Conservation (phyloP, 1,284 basidiomycete genomes). For the Ceratobasidium sp. region DNA sequence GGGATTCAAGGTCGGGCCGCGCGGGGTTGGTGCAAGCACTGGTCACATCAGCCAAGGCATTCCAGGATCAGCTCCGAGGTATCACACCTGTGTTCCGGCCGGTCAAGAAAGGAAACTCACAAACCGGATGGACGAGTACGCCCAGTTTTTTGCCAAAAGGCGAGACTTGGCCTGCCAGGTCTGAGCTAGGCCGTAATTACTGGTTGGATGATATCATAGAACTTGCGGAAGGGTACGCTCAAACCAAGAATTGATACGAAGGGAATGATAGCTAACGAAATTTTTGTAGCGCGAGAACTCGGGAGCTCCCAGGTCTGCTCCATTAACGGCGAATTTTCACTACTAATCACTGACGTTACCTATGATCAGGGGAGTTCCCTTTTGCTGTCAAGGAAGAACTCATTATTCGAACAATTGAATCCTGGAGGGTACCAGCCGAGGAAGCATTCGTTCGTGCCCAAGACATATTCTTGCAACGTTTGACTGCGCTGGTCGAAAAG, state of each 20-base stretch:
- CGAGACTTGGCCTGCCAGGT: conserved; percentile 22
- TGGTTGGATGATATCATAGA: conserved; percentile 30
- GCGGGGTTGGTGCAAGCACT: conserved; percentile 15
- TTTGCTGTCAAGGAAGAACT: conserved; percentile 37
- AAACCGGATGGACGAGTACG: not conserved
- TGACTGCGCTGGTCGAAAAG: conserved; percentile 17
- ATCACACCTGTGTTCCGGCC: conserved; percentile 31
- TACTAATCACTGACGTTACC: not conserved
- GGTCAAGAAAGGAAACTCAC: not conserved
- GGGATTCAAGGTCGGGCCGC: conserved; percentile 24
- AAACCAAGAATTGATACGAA: no score
- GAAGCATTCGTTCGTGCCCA: conserved; percentile 28
- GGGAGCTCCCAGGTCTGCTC: conserved; percentile 19
- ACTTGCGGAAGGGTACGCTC: conserved; percentile 30
- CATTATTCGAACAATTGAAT: conserved; percentile 8
- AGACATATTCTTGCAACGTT: conserved; percentile 30
- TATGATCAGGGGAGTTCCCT: conserved; percentile 36
- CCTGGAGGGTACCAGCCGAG: conserved; percentile 27
- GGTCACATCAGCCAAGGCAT: conserved; percentile 23
- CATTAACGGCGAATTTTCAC: not conserved
- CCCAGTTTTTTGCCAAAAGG: conserved; percentile 13
- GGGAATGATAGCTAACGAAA: not conserved
- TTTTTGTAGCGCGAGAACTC: conserved; percentile 15
- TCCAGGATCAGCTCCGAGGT: conserved; percentile 23
- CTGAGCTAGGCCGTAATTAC: conserved; percentile 19